Evolutionary conservation across 2,329 filamentous ascomycete species (phyloP).

Genomic region (Phialophora chinensis): DNA sequence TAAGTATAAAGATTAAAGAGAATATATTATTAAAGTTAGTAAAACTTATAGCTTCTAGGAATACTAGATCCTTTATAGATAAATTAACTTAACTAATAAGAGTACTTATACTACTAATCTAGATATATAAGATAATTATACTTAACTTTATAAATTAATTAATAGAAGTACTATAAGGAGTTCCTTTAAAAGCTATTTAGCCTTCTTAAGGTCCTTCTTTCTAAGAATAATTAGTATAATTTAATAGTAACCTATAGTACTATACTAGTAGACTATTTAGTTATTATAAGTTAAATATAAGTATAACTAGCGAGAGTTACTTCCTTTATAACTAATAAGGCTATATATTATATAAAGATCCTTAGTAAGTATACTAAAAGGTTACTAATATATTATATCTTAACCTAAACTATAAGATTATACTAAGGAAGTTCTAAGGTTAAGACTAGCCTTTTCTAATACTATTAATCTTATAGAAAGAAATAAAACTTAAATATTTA

Average conservation of each 20-base stretch:
- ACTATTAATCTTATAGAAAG: background rate
- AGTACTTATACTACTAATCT: background rate
- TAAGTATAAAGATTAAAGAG: background rate
- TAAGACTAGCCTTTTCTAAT: background rate
- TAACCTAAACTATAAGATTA: background rate
- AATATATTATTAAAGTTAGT: background rate
- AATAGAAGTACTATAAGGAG: background rate
- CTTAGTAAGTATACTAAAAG: conserved; percentile 14
- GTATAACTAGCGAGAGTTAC: background rate
- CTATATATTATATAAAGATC: background rate
- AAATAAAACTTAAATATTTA: background rate
- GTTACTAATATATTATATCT: background rate
- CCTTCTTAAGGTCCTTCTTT: too few species aligned
- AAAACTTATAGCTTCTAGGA: background rate
- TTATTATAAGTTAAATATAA: too few species aligned
- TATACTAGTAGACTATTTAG: background rate
- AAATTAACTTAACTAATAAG: background rate
- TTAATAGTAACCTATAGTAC: background rate
- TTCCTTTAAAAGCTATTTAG: background rate
- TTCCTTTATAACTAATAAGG: background rate
- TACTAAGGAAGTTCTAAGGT: background rate
- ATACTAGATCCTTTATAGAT: background rate
- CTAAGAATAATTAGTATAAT: background rate
- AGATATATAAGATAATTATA: background rate
- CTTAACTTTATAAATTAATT: background rate